Evolutionary conservation across 306 rosid species (phyloP), one percentile per base, ranked within the genome.

Genomic region (Elaeagnus macrophylla): DNA sequence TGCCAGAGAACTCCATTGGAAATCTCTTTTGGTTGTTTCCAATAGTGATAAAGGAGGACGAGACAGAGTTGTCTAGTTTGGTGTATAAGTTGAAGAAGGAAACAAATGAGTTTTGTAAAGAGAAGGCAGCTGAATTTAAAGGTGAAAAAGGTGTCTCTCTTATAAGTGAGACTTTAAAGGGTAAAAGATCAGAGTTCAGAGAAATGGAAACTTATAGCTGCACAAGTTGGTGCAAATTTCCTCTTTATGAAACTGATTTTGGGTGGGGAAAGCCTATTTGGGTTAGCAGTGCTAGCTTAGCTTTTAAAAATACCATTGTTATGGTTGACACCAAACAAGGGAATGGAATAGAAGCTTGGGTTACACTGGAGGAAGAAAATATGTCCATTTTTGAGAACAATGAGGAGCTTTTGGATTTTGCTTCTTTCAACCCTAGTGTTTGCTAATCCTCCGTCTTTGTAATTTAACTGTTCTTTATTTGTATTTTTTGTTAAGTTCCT

Each of bases 261-360:
- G 77, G 80, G 25, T 70, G 69, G 69, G 80, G 77, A 15, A 66
- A 51, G 18, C 77, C 80, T 10, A 44, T 53, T 25, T 75, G 80
- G 80, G 61, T 66, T 2, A 61, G 61, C 12, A 53, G 67, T 2
- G 65, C 59, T 0, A 16, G 57, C 37, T 40, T 64, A 5, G 56
- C 66, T 6, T 75, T 70, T 17, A 67, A 49, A 5, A 70, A 70
- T 10, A 9, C 60, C 15, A 38, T 64, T 19, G 47, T 39, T 36
- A 43, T 70, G 42, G 20, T 64, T 39, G 75, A 70, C 61, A 48
- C 64, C 0, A 64, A 51, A 53, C 14, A 43, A 5, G 75, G 75
- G 7, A 57, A 56, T 38, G 75, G 75, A 53, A 39, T 64, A 12
- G 75, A 64, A 41, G 70, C 70, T 37, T 64, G 49, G 36, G 52